Base-by-base conservation (phyloP, 345 rosid genomes). In the Arabis hirsuta region DNA sequence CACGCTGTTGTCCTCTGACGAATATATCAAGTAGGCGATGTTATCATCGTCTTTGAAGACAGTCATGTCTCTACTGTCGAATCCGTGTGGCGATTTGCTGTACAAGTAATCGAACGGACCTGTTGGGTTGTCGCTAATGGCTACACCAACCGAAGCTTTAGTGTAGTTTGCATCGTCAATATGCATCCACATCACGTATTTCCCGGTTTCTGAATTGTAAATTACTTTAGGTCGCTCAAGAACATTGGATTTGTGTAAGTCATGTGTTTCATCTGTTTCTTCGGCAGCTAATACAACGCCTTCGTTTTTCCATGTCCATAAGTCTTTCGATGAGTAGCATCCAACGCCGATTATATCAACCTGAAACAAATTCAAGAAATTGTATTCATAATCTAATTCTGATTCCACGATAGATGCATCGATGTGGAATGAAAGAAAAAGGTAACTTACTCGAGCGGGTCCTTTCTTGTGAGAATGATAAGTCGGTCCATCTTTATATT, bases 141-240 rank as follows among this genome's bases (percentile, higher is more conserved):
- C 97, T 55, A 91, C 44, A 7, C 99, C 97, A 46, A 90, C 86
- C 0, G 91, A 64, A 10, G 97, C 99, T 84, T 91, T 91, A 22
- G 99, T 95, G 78, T 95, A 95, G 85, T 90, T 91, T 53, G 82
- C 80, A 71, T 91, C 93, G 24, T 95, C 99, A 0, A 91, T 81
- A 55, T 95, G 99, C 99, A 95, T 91, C 96, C 96, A 95, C 96
- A 95, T 95, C 51, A 91, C 94, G 54, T 95, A 91, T 48, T 91
- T 91, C 46, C 79, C 79, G 0, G 96, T 90, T 29, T 67, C 80
- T 26, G 83, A 84, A 55, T 91, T 91, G 88, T 90, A 86, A 12
- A 91, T 80, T 41, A 95, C 97, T 84, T 95, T 95, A 51, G 97
- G 97, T 61, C 96, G 86, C 75, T 95, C 99, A 3, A 95, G 91